Evolutionary conservation across 371 early-diverging fungal species (phyloP).

Genomic region (Syncephalis fuscata): DNA sequence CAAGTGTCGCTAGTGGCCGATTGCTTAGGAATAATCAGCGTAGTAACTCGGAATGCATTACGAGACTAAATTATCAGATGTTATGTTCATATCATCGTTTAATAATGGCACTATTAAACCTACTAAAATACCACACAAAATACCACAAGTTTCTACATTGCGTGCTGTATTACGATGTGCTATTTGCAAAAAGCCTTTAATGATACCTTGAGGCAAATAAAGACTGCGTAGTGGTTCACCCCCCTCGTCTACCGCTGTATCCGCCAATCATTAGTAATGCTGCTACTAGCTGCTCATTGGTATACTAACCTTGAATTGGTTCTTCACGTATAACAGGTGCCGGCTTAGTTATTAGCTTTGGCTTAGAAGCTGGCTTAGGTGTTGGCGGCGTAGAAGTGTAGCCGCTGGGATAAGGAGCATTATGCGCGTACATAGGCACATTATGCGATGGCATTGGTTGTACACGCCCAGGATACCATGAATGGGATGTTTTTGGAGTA

Average conservation of each 20-base stretch:
- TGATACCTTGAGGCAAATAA: slow-evolving; percentile 38
- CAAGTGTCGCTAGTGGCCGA: slow-evolving; percentile 77
- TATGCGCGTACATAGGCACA: no score
- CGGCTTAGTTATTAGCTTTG: no score
- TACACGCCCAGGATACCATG: no score
- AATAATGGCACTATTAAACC: not conserved
- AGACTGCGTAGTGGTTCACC: slow-evolving; percentile 48
- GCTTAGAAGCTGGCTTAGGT: no score
- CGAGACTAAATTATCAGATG: no score
- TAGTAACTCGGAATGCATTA: slow-evolving; percentile 51
- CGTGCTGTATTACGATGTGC: slow-evolving; percentile 55
- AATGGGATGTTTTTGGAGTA: no score
- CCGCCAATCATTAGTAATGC: not conserved
- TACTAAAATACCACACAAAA: slow-evolving; percentile 64
- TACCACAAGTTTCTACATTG: slow-evolving; percentile 85
- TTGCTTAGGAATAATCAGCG: slow-evolving; percentile 80
- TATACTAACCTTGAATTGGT: no score
- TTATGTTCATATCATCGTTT: not conserved
- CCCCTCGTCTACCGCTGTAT: slow-evolving; percentile 16
- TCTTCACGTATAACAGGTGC: no score
- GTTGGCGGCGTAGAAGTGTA: no score
- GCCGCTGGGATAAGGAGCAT: no score
- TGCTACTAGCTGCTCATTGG: no score
- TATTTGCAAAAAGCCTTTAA: slow-evolving; percentile 47
- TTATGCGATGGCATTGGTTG: no score